Evolutionary conservation across 2,329 filamentous ascomycete species (phyloP).

Genomic region (Colletotrichum tabaci): DNA sequence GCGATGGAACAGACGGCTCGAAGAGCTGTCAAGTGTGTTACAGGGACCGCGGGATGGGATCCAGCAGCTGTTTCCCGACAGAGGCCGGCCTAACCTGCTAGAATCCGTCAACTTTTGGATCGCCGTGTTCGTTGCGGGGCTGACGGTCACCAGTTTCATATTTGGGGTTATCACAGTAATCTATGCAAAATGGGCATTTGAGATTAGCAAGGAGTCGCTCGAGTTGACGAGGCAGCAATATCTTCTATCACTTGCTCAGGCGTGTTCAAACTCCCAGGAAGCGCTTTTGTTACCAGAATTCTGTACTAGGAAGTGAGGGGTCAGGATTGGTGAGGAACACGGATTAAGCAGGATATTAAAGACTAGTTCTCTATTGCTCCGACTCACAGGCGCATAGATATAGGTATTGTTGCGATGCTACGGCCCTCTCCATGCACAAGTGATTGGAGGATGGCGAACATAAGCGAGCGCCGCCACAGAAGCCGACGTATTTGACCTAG

Average conservation of each 20-base stretch:
- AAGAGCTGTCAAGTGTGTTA: constrained; percentile 1
- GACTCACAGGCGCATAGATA: too few species aligned
- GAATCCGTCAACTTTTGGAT: constrained; percentile 28
- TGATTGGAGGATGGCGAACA: too few species aligned
- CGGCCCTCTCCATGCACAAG: too few species aligned
- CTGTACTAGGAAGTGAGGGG: background rate
- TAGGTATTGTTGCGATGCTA: too few species aligned
- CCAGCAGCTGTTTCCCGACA: constrained; percentile 1
- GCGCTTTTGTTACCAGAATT: background rate
- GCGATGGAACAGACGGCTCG: background rate
- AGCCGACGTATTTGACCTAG: too few species aligned
- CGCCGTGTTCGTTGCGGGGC: background rate
- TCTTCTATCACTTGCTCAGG: constrained; percentile 1
- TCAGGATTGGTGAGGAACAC: too few species aligned
- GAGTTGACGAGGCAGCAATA: constrained; percentile 13
- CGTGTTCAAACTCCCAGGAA: background rate
- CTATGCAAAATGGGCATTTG: constrained; percentile 11
- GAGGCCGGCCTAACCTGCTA: background rate
- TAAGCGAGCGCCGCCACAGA: too few species aligned
- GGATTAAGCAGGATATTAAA: too few species aligned
- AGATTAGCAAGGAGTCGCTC: background rate
- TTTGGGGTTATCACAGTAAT: constrained; percentile 2
- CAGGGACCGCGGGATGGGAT: background rate
- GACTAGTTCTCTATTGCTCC: too few species aligned
- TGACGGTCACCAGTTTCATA: constrained; percentile 10